Percentiles rank a stretch among this genome's conserved stretches.
Conservation (phyloP, 108 stramenopile genomes). For the Aurantiochytrium sp. region DNA sequence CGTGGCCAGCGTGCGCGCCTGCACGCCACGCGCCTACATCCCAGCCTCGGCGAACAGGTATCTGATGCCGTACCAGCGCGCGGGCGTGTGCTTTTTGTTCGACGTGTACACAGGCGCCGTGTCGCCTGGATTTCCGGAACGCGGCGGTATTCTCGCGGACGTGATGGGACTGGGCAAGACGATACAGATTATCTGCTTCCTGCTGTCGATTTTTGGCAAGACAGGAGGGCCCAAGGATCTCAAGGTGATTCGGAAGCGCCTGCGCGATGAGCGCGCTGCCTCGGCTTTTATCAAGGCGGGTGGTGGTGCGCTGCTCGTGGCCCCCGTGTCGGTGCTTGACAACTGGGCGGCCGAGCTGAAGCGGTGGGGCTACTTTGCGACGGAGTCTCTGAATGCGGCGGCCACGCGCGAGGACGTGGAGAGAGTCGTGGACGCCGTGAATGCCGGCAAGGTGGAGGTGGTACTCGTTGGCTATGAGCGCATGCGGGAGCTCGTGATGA, state of each 20-base stretch:
- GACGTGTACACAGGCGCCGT: neutral
- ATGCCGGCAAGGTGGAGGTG: neutral
- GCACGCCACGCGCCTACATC: neutral
- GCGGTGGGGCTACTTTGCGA: slow-evolving; percentile 22
- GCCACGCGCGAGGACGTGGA: neutral
- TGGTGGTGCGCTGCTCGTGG: neutral
- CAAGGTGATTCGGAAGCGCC: neutral
- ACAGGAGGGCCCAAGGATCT: neutral
- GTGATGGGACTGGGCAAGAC: slow-evolving; percentile 39
- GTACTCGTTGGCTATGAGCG: neutral
- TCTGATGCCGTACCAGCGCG: neutral
- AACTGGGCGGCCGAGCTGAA: slow-evolving; percentile 5
- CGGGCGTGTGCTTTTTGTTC: neutral
- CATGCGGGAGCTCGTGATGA: neutral
- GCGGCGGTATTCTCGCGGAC: slow-evolving; percentile 30
- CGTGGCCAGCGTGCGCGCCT: too few species aligned
- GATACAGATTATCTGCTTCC: slow-evolving; percentile 4
- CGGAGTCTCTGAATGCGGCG: neutral
- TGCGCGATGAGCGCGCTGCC: neutral
- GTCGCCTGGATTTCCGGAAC: neutral
- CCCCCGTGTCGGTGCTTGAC: neutral
- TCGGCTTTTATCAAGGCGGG: neutral
- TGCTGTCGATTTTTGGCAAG: neutral
- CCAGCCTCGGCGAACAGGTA: neutral
- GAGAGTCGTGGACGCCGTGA: neutral